Evolutionary conservation across 2,329 filamentous ascomycete species (phyloP).

Genomic region (Penicillium sp.): DNA sequence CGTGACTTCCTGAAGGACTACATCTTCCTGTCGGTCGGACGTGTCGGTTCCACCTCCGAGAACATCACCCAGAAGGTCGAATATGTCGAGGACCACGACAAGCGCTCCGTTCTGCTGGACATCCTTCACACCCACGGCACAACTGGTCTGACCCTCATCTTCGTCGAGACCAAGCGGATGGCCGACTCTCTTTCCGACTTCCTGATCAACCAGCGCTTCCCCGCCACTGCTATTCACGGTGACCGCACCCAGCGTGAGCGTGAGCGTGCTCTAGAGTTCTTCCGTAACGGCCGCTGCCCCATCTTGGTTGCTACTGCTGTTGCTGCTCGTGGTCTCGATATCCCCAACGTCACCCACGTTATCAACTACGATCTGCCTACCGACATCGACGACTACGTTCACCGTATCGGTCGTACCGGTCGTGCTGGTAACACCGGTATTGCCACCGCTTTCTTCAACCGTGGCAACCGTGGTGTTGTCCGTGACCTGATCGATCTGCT

Average conservation of each 20-base stretch:
- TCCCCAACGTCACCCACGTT: conserved; percentile 94
- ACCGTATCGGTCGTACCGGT: conserved; percentile 99
- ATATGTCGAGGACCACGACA: conserved; percentile 95
- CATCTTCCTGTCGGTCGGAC: conserved; percentile 96
- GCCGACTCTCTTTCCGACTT: conserved; percentile 97
- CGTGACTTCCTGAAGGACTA: conserved; percentile 99
- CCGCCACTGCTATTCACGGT: conserved; percentile 96
- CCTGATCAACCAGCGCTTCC: conserved; percentile 97
- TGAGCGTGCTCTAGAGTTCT: conserved; percentile 96
- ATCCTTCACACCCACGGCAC: conserved; percentile 90
- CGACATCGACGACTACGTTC: conserved; percentile 98
- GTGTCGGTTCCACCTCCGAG: conserved; percentile 98
- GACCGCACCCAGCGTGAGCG: conserved; percentile 98
- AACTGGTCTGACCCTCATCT: conserved; percentile 88
- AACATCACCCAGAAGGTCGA: conserved; percentile 99
- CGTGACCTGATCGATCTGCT: conserved; percentile 95
- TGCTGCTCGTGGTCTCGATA: conserved; percentile 87
- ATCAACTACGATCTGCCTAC: conserved; percentile 99
- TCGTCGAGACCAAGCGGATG: conserved; percentile 99
- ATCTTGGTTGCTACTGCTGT: conserved; percentile 97
- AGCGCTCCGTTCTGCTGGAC: conserved; percentile 95
- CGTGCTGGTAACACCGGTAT: conserved; percentile 99
- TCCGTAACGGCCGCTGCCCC: conserved; percentile 92
- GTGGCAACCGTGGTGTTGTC: conserved; percentile 96
- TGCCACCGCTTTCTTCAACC: conserved; percentile 99